Evolutionary conservation across 1,284 basidiomycete genomes (phyloP).

Genomic region (Ustilago esculenta): DNA sequence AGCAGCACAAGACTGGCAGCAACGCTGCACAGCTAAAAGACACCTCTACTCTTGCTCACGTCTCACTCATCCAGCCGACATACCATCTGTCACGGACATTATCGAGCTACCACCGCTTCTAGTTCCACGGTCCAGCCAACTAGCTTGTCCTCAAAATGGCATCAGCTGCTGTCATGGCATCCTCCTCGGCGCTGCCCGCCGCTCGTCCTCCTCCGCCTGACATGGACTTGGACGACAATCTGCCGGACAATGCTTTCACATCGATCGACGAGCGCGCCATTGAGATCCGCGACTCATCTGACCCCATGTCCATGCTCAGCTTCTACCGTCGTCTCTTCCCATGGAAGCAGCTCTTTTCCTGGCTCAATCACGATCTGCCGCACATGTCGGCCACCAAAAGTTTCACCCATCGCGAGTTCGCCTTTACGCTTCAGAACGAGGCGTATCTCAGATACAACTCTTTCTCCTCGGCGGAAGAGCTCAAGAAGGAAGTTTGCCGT

Average conservation of each 20-base stretch:
- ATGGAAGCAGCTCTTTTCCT: constrained; percentile 90
- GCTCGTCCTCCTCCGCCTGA: constrained; percentile 56
- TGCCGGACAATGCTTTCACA: constrained; percentile 48
- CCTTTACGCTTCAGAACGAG: constrained; percentile 92
- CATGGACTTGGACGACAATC: constrained; percentile 51
- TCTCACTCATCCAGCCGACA: not conserved
- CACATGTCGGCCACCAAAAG: constrained; percentile 73
- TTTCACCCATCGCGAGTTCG: constrained; percentile 82
- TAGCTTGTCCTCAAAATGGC: constrained; percentile 30
- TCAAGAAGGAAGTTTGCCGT: constrained; percentile 79
- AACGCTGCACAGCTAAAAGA: no score
- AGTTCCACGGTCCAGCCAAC: not conserved
- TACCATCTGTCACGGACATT: no score
- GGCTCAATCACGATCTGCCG: constrained; percentile 87
- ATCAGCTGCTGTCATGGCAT: constrained; percentile 39
- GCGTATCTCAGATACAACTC: constrained; percentile 94
- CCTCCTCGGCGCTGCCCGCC: constrained; percentile 32
- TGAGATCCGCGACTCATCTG: constrained; percentile 68
- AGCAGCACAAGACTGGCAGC: not conserved
- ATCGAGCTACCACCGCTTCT: no score
- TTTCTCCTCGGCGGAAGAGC: constrained; percentile 83
- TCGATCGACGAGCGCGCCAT: constrained; percentile 59
- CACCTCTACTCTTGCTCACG: not conserved
- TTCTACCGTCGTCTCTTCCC: constrained; percentile 94
- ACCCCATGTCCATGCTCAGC: constrained; percentile 79